Evolutionary conservation across 805 yeast genomes (phyloP), one percentile per base, ranked within the genome.

Genomic region (Zygoascus ofunaensis): DNA sequence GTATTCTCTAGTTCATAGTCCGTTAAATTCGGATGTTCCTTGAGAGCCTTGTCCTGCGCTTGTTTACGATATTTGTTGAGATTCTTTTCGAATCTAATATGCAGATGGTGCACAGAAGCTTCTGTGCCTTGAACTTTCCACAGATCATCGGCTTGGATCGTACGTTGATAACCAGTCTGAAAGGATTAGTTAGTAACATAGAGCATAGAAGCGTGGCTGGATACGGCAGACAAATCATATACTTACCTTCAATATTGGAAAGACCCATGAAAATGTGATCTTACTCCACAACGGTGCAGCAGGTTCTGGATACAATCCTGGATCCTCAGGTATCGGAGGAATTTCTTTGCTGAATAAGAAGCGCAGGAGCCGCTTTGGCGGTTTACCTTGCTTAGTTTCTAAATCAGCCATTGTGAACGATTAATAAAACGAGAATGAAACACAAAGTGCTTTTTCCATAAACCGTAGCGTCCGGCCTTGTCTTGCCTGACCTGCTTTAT

Each of bases 101-200:
- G 66, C 60, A 72, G 53, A n/a, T 48, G 51, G 4, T 62, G 62
- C 8, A 65, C 56, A 10, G 53, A 49, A 5, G 57, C 53, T 35
- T 69, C 56, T 17, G 66, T 63, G 2, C 64, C 69, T 4, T 62
- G 69, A 5, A 75, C 51, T 4, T 48, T 46, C 49, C 62, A 81
- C 48, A 81, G 55, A 58, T 82, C 89, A 33, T 72, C 71, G 1
- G 75, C 73, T 41, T 70, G 72, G 22, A 82, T 55, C 10, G 84
- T 77, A 52, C 89, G 66, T 48, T 74, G 69, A 58, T 81, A 82
- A 0, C 87, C 89, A 4, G 69, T 66, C 55, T 52, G 23, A 14
- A 23, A 22, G 20, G 37, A 40, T 41, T 20, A 43, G 30, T 14
- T 14, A 21, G 35, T 17, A 34, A 36, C 12, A 20, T 26, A 12